Percentiles rank a stretch among this genome's conserved stretches.
Evolutionary conservation across 192 early-diverging fungal species (phyloP).

Genomic region (Phlyctochytrium arcticum): DNA sequence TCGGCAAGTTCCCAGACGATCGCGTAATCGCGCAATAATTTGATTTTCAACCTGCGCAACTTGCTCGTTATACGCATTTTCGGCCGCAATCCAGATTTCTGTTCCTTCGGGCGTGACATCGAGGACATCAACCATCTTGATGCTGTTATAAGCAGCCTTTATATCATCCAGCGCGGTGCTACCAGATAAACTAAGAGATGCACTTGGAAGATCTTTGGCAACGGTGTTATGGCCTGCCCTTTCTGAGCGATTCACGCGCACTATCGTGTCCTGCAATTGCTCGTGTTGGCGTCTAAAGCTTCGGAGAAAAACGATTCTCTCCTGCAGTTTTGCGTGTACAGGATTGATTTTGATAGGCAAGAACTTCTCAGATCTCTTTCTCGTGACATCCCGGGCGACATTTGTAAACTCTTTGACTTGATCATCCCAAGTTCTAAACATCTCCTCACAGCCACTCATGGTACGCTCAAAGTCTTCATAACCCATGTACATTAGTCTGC

Average conservation of each 20-base stretch:
- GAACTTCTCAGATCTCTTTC: slow-evolving; percentile 91
- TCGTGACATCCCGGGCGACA: slow-evolving; percentile 89
- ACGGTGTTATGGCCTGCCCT: slow-evolving; percentile 33
- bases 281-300: slow-evolving; percentile 96
- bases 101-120: slow-evolving; percentile 93
- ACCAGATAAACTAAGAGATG: slow-evolving; percentile 55
- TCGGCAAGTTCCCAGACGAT: slow-evolving; percentile 89
- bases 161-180: slow-evolving; percentile 86
- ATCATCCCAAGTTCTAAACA: slow-evolving; percentile 93
- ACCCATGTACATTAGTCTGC: slow-evolving; percentile 90
- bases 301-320: slow-evolving; percentile 84
- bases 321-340: slow-evolving; percentile 89
- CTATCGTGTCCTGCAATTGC: slow-evolving; percentile 94
- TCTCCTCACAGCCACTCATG: slow-evolving; percentile 76
- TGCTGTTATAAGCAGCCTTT: slow-evolving; percentile 80
- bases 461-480: slow-evolving; percentile 88
- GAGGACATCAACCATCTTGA: slow-evolving; percentile 91
- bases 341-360: slow-evolving; percentile 91
- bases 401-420: slow-evolving; percentile 93
- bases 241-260: slow-evolving; percentile 80
- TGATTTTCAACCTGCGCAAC: slow-evolving; percentile 95
- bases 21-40: slow-evolving; percentile 89
- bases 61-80: slow-evolving; percentile 89
- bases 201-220: slow-evolving; percentile 32
- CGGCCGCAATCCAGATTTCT: slow-evolving; percentile 86